Evolutionary conservation across 169 alveolate genomes (phyloP).

Genomic region (Babesia bovis): DNA sequence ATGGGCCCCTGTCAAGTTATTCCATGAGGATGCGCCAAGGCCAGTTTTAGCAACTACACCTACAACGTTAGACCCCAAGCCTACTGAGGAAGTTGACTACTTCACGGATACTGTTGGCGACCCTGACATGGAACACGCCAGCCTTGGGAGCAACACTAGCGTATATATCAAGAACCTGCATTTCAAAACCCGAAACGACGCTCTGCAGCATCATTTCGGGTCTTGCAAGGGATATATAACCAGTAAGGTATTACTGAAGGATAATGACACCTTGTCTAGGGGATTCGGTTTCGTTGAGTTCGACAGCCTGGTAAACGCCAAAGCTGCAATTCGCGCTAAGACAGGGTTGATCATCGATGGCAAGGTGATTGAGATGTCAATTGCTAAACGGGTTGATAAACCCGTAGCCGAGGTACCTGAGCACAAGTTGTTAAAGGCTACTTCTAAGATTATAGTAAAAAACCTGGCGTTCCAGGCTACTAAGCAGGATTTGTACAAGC

Average conservation of each 20-base stretch:
- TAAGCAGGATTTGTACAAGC: slow-evolving; percentile 83
- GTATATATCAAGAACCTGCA: slow-evolving; percentile 89
- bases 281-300: slow-evolving; percentile 93
- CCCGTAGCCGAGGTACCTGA: slow-evolving; percentile 27
- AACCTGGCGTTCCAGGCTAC: slow-evolving; percentile 95
- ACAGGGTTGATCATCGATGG: slow-evolving; percentile 72
- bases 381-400: slow-evolving; percentile 70
- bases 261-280: slow-evolving; percentile 71
- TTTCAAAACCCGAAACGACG: slow-evolving; percentile 83
- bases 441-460: slow-evolving; percentile 88
- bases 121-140: slow-evolving; percentile 45
- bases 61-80: background rate
- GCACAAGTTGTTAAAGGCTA: slow-evolving; percentile 52
- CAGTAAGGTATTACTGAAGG: slow-evolving; percentile 69
- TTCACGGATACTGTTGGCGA: slow-evolving; percentile 2
- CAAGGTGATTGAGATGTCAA: slow-evolving; percentile 68
- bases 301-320: slow-evolving; percentile 71
- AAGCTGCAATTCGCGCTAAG: slow-evolving; percentile 71
- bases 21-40: slow-evolving; percentile 30
- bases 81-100: background rate
- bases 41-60: background rate
- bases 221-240: slow-evolving; percentile 72
- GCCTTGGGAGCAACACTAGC: slow-evolving; percentile 66
- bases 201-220: slow-evolving; percentile 71
- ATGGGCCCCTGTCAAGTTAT: slow-evolving; percentile 86